Evolutionary conservation across 1,139 yeast species (phyloP), one percentile per base, ranked within the genome.

Genomic region (Hemisphaericaspora lyxosophila): DNA sequence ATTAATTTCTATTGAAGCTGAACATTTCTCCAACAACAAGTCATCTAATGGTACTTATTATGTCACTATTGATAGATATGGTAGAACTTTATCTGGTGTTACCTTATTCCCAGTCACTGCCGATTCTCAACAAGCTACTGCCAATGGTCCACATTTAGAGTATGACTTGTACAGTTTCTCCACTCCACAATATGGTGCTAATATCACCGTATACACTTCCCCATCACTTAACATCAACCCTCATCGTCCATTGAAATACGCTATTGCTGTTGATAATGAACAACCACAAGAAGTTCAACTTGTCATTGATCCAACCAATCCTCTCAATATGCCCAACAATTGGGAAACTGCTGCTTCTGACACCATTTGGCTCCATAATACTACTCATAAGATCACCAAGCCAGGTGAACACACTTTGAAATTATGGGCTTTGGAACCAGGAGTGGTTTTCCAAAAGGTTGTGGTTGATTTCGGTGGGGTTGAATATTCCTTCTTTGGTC

Each of bases 401-500:
- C 19, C 44, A 22, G 53, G 53, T 13, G 13, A 38, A 23, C 53
- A 49, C 35, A 45, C 41, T 8, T 34, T 49, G 32, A 48, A 45
- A 29, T 27, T 48, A 9, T 49, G 53, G 53, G 37, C 40, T 7
- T 44, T 48, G 25, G 51, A 48, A 31, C 46, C 45, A 11, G 45
- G 41, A 4, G 36, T 47, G 13, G 46, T 42, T 11, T 20, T 48
- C 24, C 49, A 48, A 31, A 47, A 47, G 28, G 33, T 44, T 24
- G 36, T 47, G 5, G 39, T 44, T 33, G 51, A 48, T 36, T 47
- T 48, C 35, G 51, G 51, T 12, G 51, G 51, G 3, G 51, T 45
- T 7, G 26, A 32, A 12, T 36, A 36, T 11, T 44, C 49, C 34
- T 45, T 44, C 35, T 41, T 48, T 14, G 51, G 51, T 11, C 51